phyloP scores from a whole-genome alignment of 768 basidiomycete species.

The Austroboletus festivus region DNA sequence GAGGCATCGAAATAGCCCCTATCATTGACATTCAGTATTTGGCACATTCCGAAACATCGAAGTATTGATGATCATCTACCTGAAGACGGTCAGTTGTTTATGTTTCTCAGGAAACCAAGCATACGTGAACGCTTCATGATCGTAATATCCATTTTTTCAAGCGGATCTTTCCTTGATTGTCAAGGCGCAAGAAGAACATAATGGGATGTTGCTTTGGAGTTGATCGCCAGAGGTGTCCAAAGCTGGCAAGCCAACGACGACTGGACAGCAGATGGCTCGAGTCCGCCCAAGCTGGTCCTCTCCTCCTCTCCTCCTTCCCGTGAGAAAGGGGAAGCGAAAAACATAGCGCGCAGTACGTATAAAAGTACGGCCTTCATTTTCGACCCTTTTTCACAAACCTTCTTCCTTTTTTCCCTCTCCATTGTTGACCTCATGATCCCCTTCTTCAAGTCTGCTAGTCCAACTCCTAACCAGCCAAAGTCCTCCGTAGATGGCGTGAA shows the following conservation, averaged over 20 bases:
- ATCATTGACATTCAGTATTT: no score
- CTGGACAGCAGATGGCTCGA: not conserved
- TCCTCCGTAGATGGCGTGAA: not conserved
- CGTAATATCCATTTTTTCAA: no score
- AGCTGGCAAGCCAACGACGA: not conserved
- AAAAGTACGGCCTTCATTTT: slow-evolving; percentile 15
- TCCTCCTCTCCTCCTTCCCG: slow-evolving; percentile 1
- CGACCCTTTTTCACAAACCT: slow-evolving; percentile 2
- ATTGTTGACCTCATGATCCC: slow-evolving; percentile 19
- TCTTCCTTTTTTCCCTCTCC: not conserved
- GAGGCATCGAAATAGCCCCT: no score
- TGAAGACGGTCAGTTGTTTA: no score
- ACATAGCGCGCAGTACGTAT: slow-evolving; percentile 23
- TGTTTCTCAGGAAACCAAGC: no score
- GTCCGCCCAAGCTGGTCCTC: not conserved
- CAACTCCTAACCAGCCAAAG: slow-evolving; percentile 10
- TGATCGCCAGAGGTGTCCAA: not conserved
- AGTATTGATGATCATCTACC: no score
- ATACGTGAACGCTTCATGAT: no score
- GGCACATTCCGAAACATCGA: no score
- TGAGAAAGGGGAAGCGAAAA: slow-evolving; percentile 30
- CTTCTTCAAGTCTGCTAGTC: slow-evolving; percentile 21
- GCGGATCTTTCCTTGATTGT: no score
- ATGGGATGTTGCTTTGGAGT: not conserved
- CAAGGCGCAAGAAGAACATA: not conserved